These are phyloP conservation scores for Penicillium sp. DNA, from an alignment of 2,329 filamentous ascomycete species.

Conservation along the genomic window DNA sequence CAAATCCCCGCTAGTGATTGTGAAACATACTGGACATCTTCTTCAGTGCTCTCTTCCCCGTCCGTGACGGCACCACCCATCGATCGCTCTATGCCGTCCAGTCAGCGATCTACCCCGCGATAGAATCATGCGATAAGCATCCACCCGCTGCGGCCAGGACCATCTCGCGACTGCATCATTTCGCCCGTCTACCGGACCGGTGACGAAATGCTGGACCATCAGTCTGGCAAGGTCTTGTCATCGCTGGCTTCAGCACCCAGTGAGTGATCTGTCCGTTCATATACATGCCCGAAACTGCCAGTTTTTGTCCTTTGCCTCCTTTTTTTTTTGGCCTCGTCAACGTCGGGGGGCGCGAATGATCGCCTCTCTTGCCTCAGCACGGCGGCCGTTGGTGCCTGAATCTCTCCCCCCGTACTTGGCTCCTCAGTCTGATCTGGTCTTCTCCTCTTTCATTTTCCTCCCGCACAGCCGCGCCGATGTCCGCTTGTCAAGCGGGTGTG, in stretches of 20 bases:
- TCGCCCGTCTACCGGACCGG: constrained; percentile 30
- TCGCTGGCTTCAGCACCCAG: constrained; percentile 32
- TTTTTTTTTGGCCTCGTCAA: constrained; percentile 2
- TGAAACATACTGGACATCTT: too few relatives aligned
- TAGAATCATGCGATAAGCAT: constrained; percentile 39
- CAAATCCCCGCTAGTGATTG: too few relatives aligned
- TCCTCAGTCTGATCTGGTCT: constrained; percentile 20
- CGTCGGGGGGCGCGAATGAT: constrained; percentile 5
- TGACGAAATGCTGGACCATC: constrained; percentile 40
- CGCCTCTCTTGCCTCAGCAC: constrained; percentile 3
- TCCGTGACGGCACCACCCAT: background rate
- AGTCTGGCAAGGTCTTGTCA: constrained; percentile 25
- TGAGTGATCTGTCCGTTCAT: constrained; percentile 23
- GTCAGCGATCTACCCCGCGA: constrained; percentile 17
- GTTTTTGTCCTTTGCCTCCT: constrained; percentile 1
- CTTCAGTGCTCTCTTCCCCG: background rate
- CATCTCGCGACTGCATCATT: constrained; percentile 31
- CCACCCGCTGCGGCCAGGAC: constrained; percentile 26
- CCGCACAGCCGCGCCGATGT: constrained; percentile 24
- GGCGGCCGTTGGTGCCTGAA: constrained; percentile 15
- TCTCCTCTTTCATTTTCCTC: background rate
- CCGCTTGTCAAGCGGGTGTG: constrained; percentile 26
- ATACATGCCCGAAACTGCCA: constrained; percentile 3
- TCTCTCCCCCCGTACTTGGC: constrained; percentile 2
- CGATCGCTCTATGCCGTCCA: constrained; percentile 15